Conservation (phyloP, 768 basidiomycete species). For the Tricholoma matsutake region DNA sequence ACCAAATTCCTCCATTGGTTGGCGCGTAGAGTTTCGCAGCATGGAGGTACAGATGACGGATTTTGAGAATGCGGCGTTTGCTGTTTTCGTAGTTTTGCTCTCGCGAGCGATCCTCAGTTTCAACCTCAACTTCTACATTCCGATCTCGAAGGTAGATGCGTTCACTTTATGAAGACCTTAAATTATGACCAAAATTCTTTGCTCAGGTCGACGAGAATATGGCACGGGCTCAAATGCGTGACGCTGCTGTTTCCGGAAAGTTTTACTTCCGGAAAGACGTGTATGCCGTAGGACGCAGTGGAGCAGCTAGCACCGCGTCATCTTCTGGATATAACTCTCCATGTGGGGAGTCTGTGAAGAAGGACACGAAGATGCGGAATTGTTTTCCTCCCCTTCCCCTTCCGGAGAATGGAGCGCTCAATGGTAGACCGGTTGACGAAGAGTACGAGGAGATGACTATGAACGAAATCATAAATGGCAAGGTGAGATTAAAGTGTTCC, state of each 20-base stretch:
- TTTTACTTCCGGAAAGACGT: slow-evolving; percentile 92
- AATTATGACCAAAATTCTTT: neutral
- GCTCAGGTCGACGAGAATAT: slow-evolving; percentile 95
- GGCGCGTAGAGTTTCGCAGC: slow-evolving; percentile 97
- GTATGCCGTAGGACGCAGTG: slow-evolving; percentile 53
- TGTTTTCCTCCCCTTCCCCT: slow-evolving; percentile 65
- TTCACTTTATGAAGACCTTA: neutral
- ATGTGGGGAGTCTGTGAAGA: slow-evolving; percentile 35
- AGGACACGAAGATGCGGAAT: slow-evolving; percentile 67
- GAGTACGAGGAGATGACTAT: slow-evolving; percentile 94
- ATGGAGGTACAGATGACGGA: slow-evolving; percentile 99
- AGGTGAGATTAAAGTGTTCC: slow-evolving; percentile 41
- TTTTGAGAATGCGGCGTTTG: slow-evolving; percentile 97
- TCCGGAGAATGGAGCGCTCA: slow-evolving; percentile 40
- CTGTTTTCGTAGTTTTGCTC: slow-evolving; percentile 90
- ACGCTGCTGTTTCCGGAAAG: slow-evolving; percentile 68
- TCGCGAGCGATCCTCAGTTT: slow-evolving; percentile 92
- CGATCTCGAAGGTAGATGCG: slow-evolving; percentile 82
- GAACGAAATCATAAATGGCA: slow-evolving; percentile 93
- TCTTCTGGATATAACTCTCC: slow-evolving; percentile 43
- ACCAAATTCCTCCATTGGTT: slow-evolving; percentile 87
- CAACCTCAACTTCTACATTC: slow-evolving; percentile 92
- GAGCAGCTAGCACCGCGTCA: slow-evolving; percentile 42
- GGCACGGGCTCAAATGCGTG: slow-evolving; percentile 81
- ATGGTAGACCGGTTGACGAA: slow-evolving; percentile 54